These are phyloP conservation scores for Dactylellina parvicollis DNA, from an alignment of 2,329 filamentous ascomycete species.

Conservation along the genomic window DNA sequence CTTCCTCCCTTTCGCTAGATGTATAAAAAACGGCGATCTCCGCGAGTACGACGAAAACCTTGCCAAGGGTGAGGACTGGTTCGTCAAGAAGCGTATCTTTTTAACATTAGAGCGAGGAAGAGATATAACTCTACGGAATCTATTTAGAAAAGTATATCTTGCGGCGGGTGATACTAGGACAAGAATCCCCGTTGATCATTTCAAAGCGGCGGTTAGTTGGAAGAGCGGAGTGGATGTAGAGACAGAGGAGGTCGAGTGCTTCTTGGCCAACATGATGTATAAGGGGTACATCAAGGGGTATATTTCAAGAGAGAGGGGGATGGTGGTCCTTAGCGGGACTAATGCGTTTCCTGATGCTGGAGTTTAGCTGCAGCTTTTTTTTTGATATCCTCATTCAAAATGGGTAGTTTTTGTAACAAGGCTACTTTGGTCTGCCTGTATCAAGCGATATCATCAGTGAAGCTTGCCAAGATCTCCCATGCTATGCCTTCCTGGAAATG, in stretches of 20 bases:
- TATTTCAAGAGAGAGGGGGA: constrained; percentile 87
- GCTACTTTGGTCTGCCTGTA: no score
- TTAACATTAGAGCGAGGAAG: constrained; percentile 90
- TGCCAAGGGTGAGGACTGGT: constrained; percentile 84
- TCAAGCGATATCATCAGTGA: no score
- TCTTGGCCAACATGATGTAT: constrained; percentile 96
- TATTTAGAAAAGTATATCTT: constrained; percentile 90
- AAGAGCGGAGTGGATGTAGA: constrained; percentile 68
- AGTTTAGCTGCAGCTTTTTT: constrained; percentile 15
- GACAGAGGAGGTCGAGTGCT: constrained; percentile 91
- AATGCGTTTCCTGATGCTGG: constrained; percentile 94
- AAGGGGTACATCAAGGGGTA: constrained; percentile 99
- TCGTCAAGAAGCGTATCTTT: constrained; percentile 92
- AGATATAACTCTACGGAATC: constrained; percentile 89
- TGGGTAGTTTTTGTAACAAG: no score
- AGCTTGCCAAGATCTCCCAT: no score
- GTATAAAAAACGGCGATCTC: constrained; percentile 84
- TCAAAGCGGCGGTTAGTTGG: constrained; percentile 77
- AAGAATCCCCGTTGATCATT: constrained; percentile 82
- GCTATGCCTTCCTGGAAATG: no score
- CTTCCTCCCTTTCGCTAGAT: constrained; percentile 79
- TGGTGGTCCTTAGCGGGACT: constrained; percentile 90
- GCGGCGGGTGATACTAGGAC: constrained; percentile 75
- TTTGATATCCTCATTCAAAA: no score
- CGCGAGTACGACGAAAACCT: constrained; percentile 84